phyloP scores from a whole-genome alignment of 805 yeast species.

The Millerago galiae region DNA sequence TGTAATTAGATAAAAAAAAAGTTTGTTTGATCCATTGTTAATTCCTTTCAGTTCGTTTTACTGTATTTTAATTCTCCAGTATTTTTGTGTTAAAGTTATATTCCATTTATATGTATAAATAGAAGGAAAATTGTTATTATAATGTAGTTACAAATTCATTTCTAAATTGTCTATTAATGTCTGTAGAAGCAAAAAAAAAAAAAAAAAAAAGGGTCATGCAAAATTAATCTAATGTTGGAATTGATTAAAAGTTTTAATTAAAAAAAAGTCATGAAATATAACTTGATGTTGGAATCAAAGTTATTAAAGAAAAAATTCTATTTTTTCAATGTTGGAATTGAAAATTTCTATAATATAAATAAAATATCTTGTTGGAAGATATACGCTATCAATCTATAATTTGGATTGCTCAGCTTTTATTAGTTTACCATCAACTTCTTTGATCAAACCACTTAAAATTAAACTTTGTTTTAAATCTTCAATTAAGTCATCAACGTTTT shows the following conservation, averaged over 20 bases:
- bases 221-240: constrained; percentile 8
- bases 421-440: constrained; percentile 24
- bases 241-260: constrained; percentile 1
- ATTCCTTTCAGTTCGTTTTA: neutral
- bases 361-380: constrained; percentile 9
- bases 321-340: constrained; percentile 19
- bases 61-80: neutral
- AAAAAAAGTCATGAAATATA: constrained; percentile 2
- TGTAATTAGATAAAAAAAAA: constrained; percentile 11
- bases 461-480: constrained; percentile 74
- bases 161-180: neutral
- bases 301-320: neutral
- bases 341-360: neutral
- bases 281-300: constrained; percentile 8
- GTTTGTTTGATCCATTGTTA: neutral
- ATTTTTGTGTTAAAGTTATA: neutral
- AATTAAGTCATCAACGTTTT: constrained; percentile 71
- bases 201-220: constrained; percentile 1
- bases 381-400: constrained; percentile 6
- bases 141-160: neutral
- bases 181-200: neutral
- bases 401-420: constrained; percentile 16
- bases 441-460: constrained; percentile 52
- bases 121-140: neutral
- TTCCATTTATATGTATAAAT: neutral